phyloP scores from a whole-genome alignment of 176 grass and related monocot genomes.

The Paspalum notatum region DNA sequence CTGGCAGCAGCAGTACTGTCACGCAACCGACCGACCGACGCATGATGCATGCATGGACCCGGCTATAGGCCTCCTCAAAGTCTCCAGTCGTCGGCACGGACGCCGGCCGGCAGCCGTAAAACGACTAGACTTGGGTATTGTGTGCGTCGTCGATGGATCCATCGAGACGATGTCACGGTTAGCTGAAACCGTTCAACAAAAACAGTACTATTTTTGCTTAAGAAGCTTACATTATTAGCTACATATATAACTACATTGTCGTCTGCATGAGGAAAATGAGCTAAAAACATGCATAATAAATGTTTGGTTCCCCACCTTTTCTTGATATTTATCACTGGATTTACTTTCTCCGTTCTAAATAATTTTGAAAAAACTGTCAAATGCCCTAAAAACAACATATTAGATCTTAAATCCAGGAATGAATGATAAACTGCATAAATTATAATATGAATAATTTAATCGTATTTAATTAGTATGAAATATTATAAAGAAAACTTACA shows the following conservation, averaged over 20 bases:
- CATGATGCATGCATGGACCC: background rate
- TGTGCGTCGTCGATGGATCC: background rate
- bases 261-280: background rate
- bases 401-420: no score
- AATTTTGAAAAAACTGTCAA: no score
- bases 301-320: background rate
- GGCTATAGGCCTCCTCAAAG: constrained; percentile 43
- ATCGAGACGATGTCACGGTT: background rate
- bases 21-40: constrained; percentile 9
- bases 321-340: background rate
- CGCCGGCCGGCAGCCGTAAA: background rate
- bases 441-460: no score
- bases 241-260: background rate
- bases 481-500: no score
- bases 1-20: background rate
- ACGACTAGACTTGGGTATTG: constrained; percentile 14
- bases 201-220: background rate
- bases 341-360: no score
- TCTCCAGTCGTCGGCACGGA: constrained; percentile 42
- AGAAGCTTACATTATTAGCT: background rate
- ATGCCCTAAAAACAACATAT: no score
- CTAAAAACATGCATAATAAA: background rate
- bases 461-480: no score
- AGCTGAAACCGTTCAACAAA: constrained; percentile 27
- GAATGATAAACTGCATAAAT: no score